Conservation (phyloP, 139 green algal genomes). For the Closterium sp. region DNA sequence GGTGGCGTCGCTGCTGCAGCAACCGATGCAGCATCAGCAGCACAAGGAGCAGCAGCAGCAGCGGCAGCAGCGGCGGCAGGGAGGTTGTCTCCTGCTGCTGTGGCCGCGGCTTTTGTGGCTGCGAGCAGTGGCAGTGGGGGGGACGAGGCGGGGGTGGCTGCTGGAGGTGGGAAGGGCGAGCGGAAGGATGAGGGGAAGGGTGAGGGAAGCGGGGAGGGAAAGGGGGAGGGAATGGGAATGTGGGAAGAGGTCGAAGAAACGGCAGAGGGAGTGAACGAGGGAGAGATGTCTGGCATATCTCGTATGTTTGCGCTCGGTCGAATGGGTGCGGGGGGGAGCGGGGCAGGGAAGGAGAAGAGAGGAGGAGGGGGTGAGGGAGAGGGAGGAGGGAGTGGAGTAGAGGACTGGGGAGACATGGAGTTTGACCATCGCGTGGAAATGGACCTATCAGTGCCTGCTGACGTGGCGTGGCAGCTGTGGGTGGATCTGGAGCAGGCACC, state of each 20-base stretch:
- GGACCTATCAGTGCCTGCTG: background rate
- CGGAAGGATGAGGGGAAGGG: background rate
- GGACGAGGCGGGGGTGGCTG: background rate
- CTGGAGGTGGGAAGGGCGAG: background rate
- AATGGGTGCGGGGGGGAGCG: background rate
- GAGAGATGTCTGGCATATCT: background rate
- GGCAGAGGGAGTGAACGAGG: background rate
- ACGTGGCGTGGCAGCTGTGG: background rate
- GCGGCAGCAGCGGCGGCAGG: background rate
- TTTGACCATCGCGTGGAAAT: background rate
- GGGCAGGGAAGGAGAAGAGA: background rate
- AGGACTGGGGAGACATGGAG: background rate
- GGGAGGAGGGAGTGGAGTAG: background rate
- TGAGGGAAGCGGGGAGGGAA: background rate
- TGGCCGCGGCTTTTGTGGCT: background rate
- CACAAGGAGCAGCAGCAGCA: background rate
- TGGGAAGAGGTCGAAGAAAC: too few relatives aligned
- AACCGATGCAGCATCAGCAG: background rate
- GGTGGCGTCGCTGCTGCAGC: background rate
- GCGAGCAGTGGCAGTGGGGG: background rate
- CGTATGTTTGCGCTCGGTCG: background rate
- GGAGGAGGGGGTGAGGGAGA: background rate
- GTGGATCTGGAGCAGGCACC: background rate
- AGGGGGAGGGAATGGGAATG: too few relatives aligned
- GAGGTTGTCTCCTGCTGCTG: background rate